phyloP scores from a whole-genome alignment of 192 early-diverging fungal species.

The Coemansia sp. region DNA sequence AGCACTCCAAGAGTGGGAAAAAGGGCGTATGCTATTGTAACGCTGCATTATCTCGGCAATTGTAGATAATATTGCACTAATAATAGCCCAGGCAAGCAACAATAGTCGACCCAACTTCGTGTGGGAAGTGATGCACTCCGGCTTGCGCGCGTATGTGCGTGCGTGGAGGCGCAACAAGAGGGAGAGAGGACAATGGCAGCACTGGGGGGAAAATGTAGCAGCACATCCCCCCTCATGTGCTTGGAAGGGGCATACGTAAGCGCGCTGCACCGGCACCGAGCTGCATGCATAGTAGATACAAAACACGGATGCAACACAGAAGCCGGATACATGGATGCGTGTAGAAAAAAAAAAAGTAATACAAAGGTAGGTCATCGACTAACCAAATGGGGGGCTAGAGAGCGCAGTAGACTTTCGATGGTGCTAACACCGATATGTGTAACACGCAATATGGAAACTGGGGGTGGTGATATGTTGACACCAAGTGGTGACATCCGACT shows the following conservation, averaged over 20 bases:
- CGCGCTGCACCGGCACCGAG: slow-evolving; percentile 7
- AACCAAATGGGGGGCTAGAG: slow-evolving; percentile 9
- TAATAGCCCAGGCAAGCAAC: slow-evolving; percentile 25
- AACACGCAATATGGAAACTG: slow-evolving; percentile 18
- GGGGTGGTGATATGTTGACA: slow-evolving; percentile 1
- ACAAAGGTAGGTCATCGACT: neutral
- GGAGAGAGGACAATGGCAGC: neutral
- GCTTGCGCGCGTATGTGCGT: slow-evolving; percentile 11
- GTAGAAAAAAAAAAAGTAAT: slow-evolving; percentile 1
- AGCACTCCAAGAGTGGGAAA: neutral
- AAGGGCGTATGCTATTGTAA: slow-evolving; percentile 21
- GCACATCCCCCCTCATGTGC: slow-evolving; percentile 4
- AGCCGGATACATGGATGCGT: slow-evolving; percentile 8
- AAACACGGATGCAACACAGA: slow-evolving; percentile 8
- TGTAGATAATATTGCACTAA: slow-evolving; percentile 35
- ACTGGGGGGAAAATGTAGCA: neutral
- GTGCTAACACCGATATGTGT: slow-evolving; percentile 7
- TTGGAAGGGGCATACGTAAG: slow-evolving; percentile 8
- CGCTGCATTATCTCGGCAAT: slow-evolving; percentile 29
- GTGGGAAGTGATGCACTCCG: slow-evolving; percentile 16
- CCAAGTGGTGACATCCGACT: neutral
- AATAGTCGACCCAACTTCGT: slow-evolving; percentile 24
- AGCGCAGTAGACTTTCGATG: slow-evolving; percentile 8
- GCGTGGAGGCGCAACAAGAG: slow-evolving; percentile 12
- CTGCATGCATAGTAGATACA: slow-evolving; percentile 14